These are phyloP conservation scores for Ascochyta koolunga DNA, from an alignment of 2,329 filamentous ascomycete species.

Conservation along the genomic window DNA sequence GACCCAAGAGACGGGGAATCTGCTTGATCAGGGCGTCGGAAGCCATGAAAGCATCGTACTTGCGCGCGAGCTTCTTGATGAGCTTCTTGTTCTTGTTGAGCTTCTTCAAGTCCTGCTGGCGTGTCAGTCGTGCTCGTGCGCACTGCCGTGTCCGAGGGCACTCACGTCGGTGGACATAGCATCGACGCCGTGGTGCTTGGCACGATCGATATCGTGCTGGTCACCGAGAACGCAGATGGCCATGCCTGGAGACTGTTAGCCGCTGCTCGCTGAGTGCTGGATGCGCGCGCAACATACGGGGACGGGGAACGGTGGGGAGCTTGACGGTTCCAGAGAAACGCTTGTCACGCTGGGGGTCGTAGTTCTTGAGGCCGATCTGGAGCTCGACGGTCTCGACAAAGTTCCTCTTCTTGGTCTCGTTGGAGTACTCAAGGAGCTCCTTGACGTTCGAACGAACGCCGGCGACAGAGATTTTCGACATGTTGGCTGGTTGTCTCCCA, in stretches of 20 bases:
- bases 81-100: slow-evolving; percentile 99
- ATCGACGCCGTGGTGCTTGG: slow-evolving; percentile 98
- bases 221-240: slow-evolving; percentile 75
- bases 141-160: not conserved
- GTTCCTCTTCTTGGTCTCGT: slow-evolving; percentile 96
- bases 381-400: slow-evolving; percentile 93
- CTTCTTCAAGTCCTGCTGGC: slow-evolving; percentile 85
- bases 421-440: slow-evolving; percentile 93
- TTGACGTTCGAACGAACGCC: slow-evolving; percentile 95
- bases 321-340: slow-evolving; percentile 99
- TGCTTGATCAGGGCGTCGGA: slow-evolving; percentile 99
- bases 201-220: slow-evolving; percentile 99
- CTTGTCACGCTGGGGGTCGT: slow-evolving; percentile 98
- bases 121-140: slow-evolving; percentile 10
- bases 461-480: slow-evolving; percentile 89
- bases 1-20: slow-evolving; percentile 98
- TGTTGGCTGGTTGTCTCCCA: slow-evolving; percentile 60
- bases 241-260: slow-evolving; percentile 30
- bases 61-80: slow-evolving; percentile 99
- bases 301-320: slow-evolving; percentile 89
- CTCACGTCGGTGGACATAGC: slow-evolving; percentile 86
- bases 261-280: not conserved
- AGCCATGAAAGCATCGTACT: slow-evolving; percentile 99
- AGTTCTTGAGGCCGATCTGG: slow-evolving; percentile 57
- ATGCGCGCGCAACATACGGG: slow-evolving; percentile 28